Percentiles rank a stretch among this genome's conserved stretches.
Evolutionary conservation across 169 alveolate species (phyloP).

Genomic region (Plasmodium cynomolgi): DNA sequence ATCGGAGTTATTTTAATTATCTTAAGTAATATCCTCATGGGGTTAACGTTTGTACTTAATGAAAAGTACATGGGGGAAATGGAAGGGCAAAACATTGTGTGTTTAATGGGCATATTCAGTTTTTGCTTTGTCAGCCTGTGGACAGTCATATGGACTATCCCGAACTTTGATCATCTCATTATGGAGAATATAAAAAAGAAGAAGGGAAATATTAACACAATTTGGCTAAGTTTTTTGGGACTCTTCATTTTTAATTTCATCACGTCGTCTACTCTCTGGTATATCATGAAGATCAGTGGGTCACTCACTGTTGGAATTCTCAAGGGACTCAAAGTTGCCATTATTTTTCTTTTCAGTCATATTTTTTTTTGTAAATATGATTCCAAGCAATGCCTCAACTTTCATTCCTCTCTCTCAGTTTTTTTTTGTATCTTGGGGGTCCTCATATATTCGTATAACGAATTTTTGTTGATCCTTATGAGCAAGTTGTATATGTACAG

Average conservation of each 20-base stretch:
- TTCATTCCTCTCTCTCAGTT: constrained; percentile 77
- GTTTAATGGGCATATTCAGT: constrained; percentile 81
- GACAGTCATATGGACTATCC: constrained; percentile 80
- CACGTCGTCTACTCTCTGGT: constrained; percentile 81
- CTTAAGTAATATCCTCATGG: constrained; percentile 75
- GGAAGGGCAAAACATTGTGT: constrained; percentile 83
- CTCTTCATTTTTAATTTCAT: constrained; percentile 74
- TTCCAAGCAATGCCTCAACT: constrained; percentile 78
- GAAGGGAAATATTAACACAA: constrained; percentile 73
- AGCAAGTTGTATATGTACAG: neutral
- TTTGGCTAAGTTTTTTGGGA: constrained; percentile 58
- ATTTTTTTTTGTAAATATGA: constrained; percentile 80
- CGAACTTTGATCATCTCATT: constrained; percentile 76
- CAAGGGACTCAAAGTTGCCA: constrained; percentile 79
- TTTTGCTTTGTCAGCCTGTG: constrained; percentile 69
- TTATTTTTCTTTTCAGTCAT: constrained; percentile 76
- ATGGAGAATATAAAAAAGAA: constrained; percentile 53
- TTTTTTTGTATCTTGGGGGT: constrained; percentile 58
- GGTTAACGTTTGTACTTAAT: constrained; percentile 77
- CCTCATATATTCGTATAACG: constrained; percentile 51
- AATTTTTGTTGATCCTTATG: neutral
- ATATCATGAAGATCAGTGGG: constrained; percentile 76
- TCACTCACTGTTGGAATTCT: constrained; percentile 79
- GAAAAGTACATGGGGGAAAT: constrained; percentile 79
- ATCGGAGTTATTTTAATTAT: constrained; percentile 76